Conservation (phyloP, 1,284 basidiomycete species). For the Ustilago lituana region DNA sequence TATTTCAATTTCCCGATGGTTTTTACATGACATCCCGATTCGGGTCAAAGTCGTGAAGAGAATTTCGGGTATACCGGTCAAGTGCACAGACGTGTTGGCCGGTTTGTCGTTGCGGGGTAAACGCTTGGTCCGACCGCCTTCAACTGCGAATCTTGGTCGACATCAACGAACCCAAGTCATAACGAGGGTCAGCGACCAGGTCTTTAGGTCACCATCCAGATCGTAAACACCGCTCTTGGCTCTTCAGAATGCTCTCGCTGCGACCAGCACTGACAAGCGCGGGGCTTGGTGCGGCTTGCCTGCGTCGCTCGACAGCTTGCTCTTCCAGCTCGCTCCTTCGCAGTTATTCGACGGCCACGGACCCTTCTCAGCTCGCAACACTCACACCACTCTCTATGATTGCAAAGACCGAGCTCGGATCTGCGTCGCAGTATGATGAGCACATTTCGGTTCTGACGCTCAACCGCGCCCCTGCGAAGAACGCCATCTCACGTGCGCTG, state of each 20-base stretch:
- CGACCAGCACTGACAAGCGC: conserved; percentile 12
- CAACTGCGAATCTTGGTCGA: too few relatives aligned
- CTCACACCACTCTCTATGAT: conserved; percentile 25
- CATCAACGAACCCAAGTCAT: too few relatives aligned
- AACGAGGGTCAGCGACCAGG: too few relatives aligned
- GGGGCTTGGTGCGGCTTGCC: background rate
- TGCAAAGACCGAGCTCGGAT: conserved; percentile 20
- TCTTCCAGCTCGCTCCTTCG: conserved; percentile 10
- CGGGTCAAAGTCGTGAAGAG: background rate
- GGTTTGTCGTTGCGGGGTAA: conserved; percentile 22
- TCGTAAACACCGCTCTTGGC: too few relatives aligned
- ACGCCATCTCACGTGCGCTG: conserved; percentile 83
- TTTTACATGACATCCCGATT: background rate
- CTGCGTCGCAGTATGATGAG: conserved; percentile 24
- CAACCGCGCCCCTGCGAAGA: conserved; percentile 84
- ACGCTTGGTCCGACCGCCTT: background rate
- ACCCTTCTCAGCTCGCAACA: conserved; percentile 28
- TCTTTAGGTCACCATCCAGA: too few relatives aligned
- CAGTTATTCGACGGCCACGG: conserved; percentile 29
- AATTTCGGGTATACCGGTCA: conserved; percentile 25
- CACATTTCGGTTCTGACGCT: conserved; percentile 71
- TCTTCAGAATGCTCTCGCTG: conserved; percentile 17
- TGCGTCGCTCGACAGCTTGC: conserved; percentile 9
- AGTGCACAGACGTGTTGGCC: background rate
- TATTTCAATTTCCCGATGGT: conserved; percentile 30